A percentile compares a stretch with the other conserved stretches of the same genome.
phyloP scores from a whole-genome alignment of 1,284 basidiomycete species.

The Ustilago trichophora region DNA sequence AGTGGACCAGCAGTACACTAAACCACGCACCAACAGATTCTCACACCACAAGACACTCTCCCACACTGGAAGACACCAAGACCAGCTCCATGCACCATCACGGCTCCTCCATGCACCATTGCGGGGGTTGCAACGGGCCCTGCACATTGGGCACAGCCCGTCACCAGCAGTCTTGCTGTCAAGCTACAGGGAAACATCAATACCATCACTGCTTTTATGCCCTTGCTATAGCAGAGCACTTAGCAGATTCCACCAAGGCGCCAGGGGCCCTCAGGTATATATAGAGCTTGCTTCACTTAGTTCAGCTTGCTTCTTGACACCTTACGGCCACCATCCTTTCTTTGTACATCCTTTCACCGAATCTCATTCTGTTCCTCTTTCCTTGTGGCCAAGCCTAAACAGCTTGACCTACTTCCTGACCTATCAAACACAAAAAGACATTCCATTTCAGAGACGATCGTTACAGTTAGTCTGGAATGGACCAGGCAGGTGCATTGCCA shows the following conservation, averaged over 20 bases:
- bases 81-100: too few species aligned
- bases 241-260: background rate
- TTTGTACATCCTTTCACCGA: conserved; percentile 3
- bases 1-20: too few species aligned
- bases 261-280: background rate
- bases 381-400: conserved; percentile 7
- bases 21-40: too few species aligned
- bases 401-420: conserved; percentile 7
- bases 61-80: too few species aligned
- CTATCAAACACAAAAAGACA: conserved; percentile 2
- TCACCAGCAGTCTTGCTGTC: too few species aligned
- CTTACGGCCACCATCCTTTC: conserved; percentile 3
- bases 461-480: too few species aligned
- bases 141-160: too few species aligned
- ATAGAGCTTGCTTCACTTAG: conserved; percentile 4
- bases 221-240: background rate
- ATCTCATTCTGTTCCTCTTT: background rate
- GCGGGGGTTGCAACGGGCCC: too few species aligned
- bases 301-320: conserved; percentile 1
- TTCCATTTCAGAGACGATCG: background rate
- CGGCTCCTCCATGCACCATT: too few species aligned
- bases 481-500: too few species aligned
- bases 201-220: background rate
- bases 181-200: background rate
- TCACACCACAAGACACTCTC: too few species aligned